These are phyloP conservation scores for Pinus taeda DNA, from an alignment of 75 land plant species.

Conservation along the genomic window DNA sequence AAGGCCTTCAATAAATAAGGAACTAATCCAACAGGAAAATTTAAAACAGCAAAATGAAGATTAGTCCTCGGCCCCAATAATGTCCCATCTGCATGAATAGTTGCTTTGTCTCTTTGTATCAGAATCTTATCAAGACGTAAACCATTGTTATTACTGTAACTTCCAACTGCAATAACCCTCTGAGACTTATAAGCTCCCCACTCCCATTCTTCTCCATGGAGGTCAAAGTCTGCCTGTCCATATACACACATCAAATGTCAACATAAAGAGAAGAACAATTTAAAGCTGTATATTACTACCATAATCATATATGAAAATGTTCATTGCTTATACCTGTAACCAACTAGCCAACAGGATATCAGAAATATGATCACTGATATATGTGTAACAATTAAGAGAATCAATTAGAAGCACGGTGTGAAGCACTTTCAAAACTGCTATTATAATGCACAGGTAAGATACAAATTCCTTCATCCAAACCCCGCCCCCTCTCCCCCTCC, in stretches of 20 bases:
- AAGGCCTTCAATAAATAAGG: constrained; percentile 81
- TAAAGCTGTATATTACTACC: not conserved
- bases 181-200: constrained; percentile 96
- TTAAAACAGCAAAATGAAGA: constrained; percentile 97
- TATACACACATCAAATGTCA: constrained; percentile 3
- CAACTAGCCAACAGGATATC: not conserved
- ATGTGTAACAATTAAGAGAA: not conserved
- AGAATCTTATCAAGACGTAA: constrained; percentile 87
- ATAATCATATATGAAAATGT: not conserved
- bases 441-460: not conserved
- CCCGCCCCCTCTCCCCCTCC: too few relatives aligned
- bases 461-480: not conserved
- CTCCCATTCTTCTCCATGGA: constrained; percentile 98
- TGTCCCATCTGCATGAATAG: constrained; percentile 98
- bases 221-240: constrained; percentile 91
- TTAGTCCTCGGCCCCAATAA: constrained; percentile 84
- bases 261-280: not conserved
- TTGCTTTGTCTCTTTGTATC: constrained; percentile 95
- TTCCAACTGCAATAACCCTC: constrained; percentile 74
- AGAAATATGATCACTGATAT: not conserved
- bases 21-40: constrained; percentile 90
- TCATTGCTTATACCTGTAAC: not conserved
- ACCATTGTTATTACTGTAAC: constrained; percentile 88
- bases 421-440: not conserved
- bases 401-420: not conserved